phyloP scores from a whole-genome alignment of 108 stramenopile species.

The Fistulifera solaris region DNA sequence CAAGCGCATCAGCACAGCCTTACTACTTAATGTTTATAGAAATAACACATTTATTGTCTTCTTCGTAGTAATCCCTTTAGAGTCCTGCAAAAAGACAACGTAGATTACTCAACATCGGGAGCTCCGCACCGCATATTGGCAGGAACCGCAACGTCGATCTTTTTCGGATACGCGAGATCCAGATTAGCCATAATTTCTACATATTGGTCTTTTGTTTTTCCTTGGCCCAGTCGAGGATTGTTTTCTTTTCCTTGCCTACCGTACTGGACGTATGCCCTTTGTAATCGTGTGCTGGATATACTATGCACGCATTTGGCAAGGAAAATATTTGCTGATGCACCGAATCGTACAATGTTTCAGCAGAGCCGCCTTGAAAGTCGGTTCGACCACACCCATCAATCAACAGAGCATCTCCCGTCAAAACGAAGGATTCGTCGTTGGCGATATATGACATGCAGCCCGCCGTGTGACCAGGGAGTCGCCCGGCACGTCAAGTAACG shows the following conservation, averaged over 20 bases:
- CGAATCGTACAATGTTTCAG: conserved; percentile 52
- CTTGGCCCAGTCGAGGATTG: conserved; percentile 55
- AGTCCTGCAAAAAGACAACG: too few relatives aligned
- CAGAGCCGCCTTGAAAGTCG: conserved; percentile 77
- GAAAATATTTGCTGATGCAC: conserved; percentile 69
- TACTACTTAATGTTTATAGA: too few relatives aligned
- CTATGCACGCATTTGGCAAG: conserved; percentile 55
- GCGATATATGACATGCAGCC: conserved; percentile 74
- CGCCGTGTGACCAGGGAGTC: conserved; percentile 88
- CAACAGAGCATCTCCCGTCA: conserved; percentile 85
- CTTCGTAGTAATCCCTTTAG: too few relatives aligned
- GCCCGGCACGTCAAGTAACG: conserved; percentile 45
- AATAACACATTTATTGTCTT: too few relatives aligned
- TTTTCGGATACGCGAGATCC: conserved; percentile 64
- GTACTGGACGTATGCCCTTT: conserved; percentile 50
- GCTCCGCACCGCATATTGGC: conserved; percentile 84
- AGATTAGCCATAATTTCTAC: conserved; percentile 79
- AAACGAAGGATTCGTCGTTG: conserved; percentile 72
- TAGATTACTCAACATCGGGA: conserved; percentile 6
- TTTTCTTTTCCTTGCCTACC: conserved; percentile 59
- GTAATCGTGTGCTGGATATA: conserved; percentile 91
- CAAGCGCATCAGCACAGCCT: too few relatives aligned
- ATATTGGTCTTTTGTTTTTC: conserved; percentile 75
- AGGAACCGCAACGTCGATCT: conserved; percentile 76
- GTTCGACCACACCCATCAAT: conserved; percentile 80